A percentile compares a stretch with the other conserved stretches of the same genome.
Evolutionary conservation across 192 early-diverging fungal genomes (phyloP).

Genomic region (Allomyces javanicus): DNA sequence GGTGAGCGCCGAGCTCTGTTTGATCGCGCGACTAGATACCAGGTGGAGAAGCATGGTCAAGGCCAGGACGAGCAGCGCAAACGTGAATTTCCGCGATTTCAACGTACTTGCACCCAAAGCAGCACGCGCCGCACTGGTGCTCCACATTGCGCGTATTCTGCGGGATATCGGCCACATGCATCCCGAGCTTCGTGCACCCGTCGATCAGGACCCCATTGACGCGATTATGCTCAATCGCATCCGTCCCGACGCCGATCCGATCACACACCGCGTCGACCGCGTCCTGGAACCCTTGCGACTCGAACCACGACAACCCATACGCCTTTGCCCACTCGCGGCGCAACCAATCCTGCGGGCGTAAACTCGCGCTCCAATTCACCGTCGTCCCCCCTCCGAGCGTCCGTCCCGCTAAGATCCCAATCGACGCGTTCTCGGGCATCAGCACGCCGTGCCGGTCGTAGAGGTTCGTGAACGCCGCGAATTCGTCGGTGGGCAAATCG

Average conservation of each 20-base stretch:
- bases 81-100: no score
- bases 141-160: constrained; percentile 36
- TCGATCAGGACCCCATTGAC: constrained; percentile 42
- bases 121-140: constrained; percentile 43
- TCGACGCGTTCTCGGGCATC: constrained; percentile 23
- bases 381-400: constrained; percentile 59
- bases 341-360: constrained; percentile 35
- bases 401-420: constrained; percentile 34
- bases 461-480: constrained; percentile 21
- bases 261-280: constrained; percentile 30
- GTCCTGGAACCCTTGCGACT: constrained; percentile 21
- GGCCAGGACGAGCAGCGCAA: no score
- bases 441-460: constrained; percentile 34
- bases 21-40: no score
- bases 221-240: constrained; percentile 35
- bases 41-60: no score
- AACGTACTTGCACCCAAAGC: constrained; percentile 46
- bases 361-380: constrained; percentile 41
- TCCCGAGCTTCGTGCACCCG: constrained; percentile 44
- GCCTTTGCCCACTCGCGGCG: constrained; percentile 57
- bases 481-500: no score
- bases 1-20: constrained; percentile 42
- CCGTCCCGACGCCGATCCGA: constrained; percentile 33
- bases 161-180: constrained; percentile 26
- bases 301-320: constrained; percentile 35